These are phyloP conservation scores for Ambrosiella cleistominuta DNA, from an alignment of 2,329 filamentous ascomycete genomes.

Conservation along the genomic window DNA sequence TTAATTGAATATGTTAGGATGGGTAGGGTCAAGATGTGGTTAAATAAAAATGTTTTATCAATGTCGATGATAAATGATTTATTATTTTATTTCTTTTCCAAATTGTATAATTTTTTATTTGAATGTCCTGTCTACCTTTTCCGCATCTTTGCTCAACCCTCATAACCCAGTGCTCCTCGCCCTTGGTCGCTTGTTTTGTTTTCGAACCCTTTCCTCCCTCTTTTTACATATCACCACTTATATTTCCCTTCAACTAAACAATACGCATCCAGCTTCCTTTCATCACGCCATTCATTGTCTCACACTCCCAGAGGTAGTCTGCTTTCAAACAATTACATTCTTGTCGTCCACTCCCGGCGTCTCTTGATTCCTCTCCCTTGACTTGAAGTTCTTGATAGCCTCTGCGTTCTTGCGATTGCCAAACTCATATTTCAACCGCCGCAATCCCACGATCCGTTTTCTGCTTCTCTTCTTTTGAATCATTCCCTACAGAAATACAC, in stretches of 20 bases:
- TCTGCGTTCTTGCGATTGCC: neutral
- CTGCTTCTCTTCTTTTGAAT: constrained; percentile 3
- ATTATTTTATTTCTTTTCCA: neutral
- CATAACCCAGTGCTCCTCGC: neutral
- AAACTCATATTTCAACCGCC: constrained; percentile 9
- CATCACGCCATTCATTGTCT: neutral
- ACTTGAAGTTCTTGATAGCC: neutral
- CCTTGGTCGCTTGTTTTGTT: constrained; percentile 5
- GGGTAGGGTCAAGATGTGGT: neutral
- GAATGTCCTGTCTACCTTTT: neutral
- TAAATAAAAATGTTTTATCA: neutral
- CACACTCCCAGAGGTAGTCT: neutral
- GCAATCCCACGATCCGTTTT: constrained; percentile 2
- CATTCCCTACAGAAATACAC: neutral
- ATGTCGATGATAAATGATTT: neutral
- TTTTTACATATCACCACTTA: constrained; percentile 3
- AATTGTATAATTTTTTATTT: neutral
- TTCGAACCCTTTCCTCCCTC: constrained; percentile 5
- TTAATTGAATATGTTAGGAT: neutral
- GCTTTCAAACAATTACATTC: constrained; percentile 3
- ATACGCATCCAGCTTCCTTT: neutral
- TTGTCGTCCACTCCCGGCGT: neutral
- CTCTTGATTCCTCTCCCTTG: neutral
- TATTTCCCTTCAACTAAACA: constrained; percentile 1
- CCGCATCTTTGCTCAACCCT: neutral